These are phyloP conservation scores for Fomitopsis pinicola DNA, from an alignment of 1,284 basidiomycete genomes.

Conservation along the genomic window DNA sequence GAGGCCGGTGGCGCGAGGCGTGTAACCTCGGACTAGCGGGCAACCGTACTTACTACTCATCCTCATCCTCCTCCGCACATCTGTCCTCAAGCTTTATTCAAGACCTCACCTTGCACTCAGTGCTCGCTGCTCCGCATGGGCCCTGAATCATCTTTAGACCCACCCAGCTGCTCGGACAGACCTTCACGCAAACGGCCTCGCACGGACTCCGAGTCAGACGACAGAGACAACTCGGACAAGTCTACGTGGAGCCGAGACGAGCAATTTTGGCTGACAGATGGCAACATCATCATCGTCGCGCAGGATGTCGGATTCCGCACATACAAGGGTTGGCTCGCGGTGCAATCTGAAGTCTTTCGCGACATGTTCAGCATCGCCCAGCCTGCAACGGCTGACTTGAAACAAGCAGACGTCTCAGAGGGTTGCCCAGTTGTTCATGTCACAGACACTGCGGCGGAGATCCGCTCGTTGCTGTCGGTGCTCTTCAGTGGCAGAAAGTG, in stretches of 20 bases:
- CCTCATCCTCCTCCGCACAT: too few species aligned
- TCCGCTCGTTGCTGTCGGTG: neutral
- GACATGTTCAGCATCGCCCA: constrained; percentile 1
- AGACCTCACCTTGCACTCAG: too few species aligned
- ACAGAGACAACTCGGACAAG: neutral
- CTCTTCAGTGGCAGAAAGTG: neutral
- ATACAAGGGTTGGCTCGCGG: neutral
- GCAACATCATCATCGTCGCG: constrained; percentile 9
- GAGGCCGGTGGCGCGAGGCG: too few species aligned
- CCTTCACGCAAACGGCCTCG: neutral
- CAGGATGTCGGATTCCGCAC: neutral
- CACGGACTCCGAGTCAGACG: neutral
- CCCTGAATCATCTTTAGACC: too few species aligned
- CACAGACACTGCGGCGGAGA: constrained; percentile 6
- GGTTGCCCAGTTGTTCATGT: neutral
- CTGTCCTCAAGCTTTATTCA: too few species aligned
- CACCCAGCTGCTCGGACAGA: too few species aligned
- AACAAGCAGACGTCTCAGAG: too few species aligned
- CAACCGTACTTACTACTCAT: too few species aligned
- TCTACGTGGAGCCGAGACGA: neutral
- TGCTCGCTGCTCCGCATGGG: too few species aligned
- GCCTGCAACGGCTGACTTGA: neutral
- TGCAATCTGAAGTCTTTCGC: constrained; percentile 7
- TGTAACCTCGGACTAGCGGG: too few species aligned
- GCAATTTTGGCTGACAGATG: constrained; percentile 9